A percentile compares a stretch with the other conserved stretches of the same genome.
Conservation (phyloP, 2,329 filamentous ascomycete species). For the Ambrosiella xylebori region DNA sequence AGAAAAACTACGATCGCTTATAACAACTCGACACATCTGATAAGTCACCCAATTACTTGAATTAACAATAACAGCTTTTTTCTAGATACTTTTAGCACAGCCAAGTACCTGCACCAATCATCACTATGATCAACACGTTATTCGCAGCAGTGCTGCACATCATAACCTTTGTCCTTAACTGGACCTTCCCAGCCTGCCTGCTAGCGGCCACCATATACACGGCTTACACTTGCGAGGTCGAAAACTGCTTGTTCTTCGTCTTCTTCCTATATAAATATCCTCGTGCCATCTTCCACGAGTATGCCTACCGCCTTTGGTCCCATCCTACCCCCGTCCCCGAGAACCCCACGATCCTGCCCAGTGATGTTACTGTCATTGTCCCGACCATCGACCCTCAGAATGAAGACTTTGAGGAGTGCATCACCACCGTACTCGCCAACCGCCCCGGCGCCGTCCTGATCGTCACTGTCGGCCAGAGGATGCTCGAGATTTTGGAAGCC, state of each 20-base stretch:
- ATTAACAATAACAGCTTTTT: no score
- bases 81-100: no score
- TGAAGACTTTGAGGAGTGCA: conserved; percentile 24
- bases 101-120: no score
- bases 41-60: no score
- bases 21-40: no score
- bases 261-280: conserved; percentile 26
- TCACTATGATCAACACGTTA: no score
- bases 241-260: conserved; percentile 5
- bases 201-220: not conserved
- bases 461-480: conserved; percentile 25
- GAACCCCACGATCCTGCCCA: conserved; percentile 19
- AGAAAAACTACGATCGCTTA: no score
- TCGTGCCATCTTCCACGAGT: conserved; percentile 26
- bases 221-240: not conserved
- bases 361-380: conserved; percentile 33
- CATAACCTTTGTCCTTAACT: not conserved
- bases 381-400: conserved; percentile 31
- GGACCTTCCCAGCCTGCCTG: not conserved
- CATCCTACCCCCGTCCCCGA: conserved; percentile 17
- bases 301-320: conserved; percentile 25
- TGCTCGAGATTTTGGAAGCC: conserved; percentile 15
- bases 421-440: conserved; percentile 25
- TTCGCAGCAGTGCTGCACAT: not conserved
- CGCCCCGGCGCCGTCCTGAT: conserved; percentile 24